phyloP scores from a whole-genome alignment of 1,284 basidiomycete species.

The Porodaedalea pini region DNA sequence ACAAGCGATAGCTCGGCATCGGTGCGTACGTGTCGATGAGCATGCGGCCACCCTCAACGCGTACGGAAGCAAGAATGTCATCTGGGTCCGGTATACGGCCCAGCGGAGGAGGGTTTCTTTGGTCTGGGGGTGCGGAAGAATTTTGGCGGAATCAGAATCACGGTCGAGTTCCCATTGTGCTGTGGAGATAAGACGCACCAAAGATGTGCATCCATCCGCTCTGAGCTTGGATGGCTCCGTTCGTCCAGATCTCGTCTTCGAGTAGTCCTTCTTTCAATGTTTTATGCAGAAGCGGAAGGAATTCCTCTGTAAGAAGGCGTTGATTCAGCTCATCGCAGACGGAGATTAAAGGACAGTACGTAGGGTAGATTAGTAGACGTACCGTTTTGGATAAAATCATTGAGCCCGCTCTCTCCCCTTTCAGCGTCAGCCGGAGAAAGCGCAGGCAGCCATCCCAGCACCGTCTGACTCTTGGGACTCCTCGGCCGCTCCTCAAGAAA shows the following conservation, averaged over 20 bases:
- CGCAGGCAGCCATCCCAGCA: constrained; percentile 72
- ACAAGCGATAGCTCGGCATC: constrained; percentile 77
- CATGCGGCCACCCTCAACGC: constrained; percentile 69
- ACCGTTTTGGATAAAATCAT: constrained; percentile 71
- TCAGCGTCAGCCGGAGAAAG: constrained; percentile 32
- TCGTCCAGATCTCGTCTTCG: constrained; percentile 64
- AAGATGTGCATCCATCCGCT: constrained; percentile 83
- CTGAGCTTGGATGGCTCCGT: constrained; percentile 59
- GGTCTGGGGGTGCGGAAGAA: constrained; percentile 41
- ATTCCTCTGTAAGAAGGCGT: constrained; percentile 46
- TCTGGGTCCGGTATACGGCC: constrained; percentile 75
- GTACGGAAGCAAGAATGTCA: constrained; percentile 73
- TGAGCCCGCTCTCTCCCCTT: constrained; percentile 46
- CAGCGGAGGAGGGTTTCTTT: constrained; percentile 65
- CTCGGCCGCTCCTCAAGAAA: constrained; percentile 49
- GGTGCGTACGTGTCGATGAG: constrained; percentile 67
- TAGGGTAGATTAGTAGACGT: constrained; percentile 27
- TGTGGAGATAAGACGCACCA: constrained; percentile 40
- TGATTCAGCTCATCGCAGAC: neutral
- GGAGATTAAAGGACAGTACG: neutral
- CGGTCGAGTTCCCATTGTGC: neutral
- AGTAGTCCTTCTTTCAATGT: constrained; percentile 50
- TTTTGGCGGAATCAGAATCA: neutral
- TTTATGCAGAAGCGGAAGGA: constrained; percentile 56
- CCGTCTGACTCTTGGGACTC: constrained; percentile 42